These are phyloP conservation scores for Ceratocystis lukuohia DNA, from an alignment of 2,329 filamentous ascomycete species.

Conservation along the genomic window DNA sequence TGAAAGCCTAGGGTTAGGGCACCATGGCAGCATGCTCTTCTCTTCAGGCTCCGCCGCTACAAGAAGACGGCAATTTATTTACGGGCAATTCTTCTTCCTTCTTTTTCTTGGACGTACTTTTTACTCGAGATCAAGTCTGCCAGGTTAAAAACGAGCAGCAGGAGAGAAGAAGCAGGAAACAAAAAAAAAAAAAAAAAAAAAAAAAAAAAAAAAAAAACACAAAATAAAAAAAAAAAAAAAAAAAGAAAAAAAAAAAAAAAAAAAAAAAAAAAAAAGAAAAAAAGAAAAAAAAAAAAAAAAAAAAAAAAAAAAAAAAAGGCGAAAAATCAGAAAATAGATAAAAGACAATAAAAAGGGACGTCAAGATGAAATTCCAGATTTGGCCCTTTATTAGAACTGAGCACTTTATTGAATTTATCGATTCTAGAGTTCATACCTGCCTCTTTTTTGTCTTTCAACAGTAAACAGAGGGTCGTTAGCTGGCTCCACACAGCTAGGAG, in stretches of 20 bases:
- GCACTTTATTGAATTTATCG: constrained; percentile 1
- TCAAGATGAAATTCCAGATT: constrained; percentile 1
- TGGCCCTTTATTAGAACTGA: background rate
- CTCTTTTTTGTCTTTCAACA: background rate
- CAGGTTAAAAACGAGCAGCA: background rate
- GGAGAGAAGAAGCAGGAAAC: background rate
- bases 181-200: background rate
- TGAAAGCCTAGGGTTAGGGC: background rate
- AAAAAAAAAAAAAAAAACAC: background rate
- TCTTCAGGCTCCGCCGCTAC: background rate
- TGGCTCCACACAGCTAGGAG: background rate
- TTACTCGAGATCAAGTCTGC: background rate
- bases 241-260: background rate
- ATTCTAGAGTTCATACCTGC: background rate
- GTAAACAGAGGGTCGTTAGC: background rate
- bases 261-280: background rate
- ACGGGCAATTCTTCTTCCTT: background rate
- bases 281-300: background rate
- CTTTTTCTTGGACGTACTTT: background rate
- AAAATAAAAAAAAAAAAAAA: background rate
- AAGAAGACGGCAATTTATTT: background rate
- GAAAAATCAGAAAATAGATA: background rate
- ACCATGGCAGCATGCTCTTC: no score
- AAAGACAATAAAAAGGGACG: background rate
- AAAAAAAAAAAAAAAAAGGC: background rate